Evolutionary conservation across 2,329 filamentous ascomycete species (phyloP), one percentile per base, ranked within the genome.

Genomic region (Xylariomycetidae sp.): DNA sequence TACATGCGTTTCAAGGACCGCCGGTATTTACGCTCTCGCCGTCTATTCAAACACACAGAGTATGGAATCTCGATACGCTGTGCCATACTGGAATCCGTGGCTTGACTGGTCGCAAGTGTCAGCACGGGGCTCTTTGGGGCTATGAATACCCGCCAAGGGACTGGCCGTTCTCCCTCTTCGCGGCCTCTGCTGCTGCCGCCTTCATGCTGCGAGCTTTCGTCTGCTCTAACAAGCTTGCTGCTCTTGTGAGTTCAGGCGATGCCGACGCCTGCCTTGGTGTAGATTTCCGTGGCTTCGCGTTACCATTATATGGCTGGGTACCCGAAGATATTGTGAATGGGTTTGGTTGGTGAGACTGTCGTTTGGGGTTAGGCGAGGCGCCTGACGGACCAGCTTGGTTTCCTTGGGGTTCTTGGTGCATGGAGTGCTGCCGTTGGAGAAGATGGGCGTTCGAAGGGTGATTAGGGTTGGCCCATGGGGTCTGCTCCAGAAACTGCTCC

Each of bases 401-500:
- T 31, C 37, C 13, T 31, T 42, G 44, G 2, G 42, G 8, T 22
- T 60, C 54, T 13, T 63, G 60, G 30, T 63, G 60, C 18, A 44
- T 50, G 5, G 59, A 53, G 31, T 60, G 53, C 38, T 67, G 64
- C 25, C 61, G 54, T 32, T 63, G 60, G 24, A 60, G 41, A 38
- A 60, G 45, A 47, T 58, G 54, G 12, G 57, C 59, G 53, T 86
- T 80, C 8, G 78, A 73, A 6, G 82, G 79, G 53, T 87, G 82
- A 46, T 90, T 85, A 13, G 88, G 86, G 54, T 94, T 94, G 22
- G 88, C 87, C 89, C 89, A 95, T 1, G 88, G 83, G 5, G 85
- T 94, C 47, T 90, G 82, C 52, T 93, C 85, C 35, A 94, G 72
- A 48, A 92, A 94, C 43, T 90, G 83, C 57, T 93, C 86, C 49